These are phyloP conservation scores for Brassica balearica DNA, from an alignment of 441 rosid genomes.

Conservation along the genomic window DNA sequence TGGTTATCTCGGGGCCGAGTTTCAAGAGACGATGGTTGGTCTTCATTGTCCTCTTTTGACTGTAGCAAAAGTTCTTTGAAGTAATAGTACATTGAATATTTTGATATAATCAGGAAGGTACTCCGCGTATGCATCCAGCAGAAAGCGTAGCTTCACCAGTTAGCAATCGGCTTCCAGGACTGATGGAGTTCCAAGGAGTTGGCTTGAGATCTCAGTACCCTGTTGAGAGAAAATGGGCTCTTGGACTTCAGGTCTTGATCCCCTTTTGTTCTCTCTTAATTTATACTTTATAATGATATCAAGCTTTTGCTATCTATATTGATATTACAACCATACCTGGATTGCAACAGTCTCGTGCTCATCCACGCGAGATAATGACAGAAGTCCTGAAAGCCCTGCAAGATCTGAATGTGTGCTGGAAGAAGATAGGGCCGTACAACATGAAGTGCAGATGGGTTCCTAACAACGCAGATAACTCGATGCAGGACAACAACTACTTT, in stretches of 20 bases:
- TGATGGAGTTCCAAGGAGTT: constrained; percentile 77
- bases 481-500: constrained; percentile 63
- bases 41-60: constrained; percentile 9
- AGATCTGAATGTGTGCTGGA: constrained; percentile 92
- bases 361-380: constrained; percentile 96
- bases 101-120: constrained; percentile 61
- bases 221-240: constrained; percentile 95
- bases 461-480: constrained; percentile 60
- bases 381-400: constrained; percentile 94
- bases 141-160: constrained; percentile 66
- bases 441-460: constrained; percentile 98
- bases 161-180: constrained; percentile 68
- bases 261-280: background rate
- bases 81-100: constrained; percentile 20
- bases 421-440: constrained; percentile 95
- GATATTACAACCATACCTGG: constrained; percentile 1
- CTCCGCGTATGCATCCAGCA: constrained; percentile 63
- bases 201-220: constrained; percentile 70
- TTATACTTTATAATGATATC: no score
- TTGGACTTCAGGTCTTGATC: constrained; percentile 86
- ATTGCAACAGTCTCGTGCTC: constrained; percentile 81
- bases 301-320: no score
- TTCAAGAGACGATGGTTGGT: constrained; percentile 91
- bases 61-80: constrained; percentile 15
- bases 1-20: constrained; percentile 98